phyloP scores from a whole-genome alignment of 176 grass and related monocot species.

The Hordeum vulgare region DNA sequence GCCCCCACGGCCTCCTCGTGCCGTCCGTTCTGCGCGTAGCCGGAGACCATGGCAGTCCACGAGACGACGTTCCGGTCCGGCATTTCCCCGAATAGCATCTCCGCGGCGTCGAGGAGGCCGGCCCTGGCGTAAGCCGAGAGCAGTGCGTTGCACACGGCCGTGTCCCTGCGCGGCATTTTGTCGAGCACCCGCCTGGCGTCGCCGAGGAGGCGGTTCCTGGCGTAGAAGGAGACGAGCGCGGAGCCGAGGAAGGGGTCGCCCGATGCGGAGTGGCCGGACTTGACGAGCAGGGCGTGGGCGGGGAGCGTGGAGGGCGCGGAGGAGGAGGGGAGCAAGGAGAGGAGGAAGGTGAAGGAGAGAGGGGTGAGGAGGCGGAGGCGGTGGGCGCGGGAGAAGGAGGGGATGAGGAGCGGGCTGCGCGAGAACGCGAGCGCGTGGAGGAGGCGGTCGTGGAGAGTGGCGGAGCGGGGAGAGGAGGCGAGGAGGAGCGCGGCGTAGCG shows the following conservation, averaged over 20 bases:
- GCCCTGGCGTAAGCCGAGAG: constrained; percentile 37
- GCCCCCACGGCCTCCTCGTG: constrained; percentile 36
- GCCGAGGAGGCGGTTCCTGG: too few species aligned
- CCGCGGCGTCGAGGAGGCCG: constrained; percentile 22
- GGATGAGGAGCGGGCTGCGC: constrained; percentile 29
- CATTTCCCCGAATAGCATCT: constrained; percentile 66
- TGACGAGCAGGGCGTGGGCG: too few species aligned
- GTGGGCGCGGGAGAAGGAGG: too few species aligned
- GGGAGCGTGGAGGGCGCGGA: too few species aligned
- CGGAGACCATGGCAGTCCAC: constrained; percentile 70
- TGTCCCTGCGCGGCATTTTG: constrained; percentile 24
- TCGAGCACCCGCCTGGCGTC: constrained; percentile 36
- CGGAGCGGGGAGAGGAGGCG: constrained; percentile 16
- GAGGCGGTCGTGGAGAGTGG: constrained; percentile 47
- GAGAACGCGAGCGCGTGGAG: constrained; percentile 32
- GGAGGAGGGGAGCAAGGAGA: too few species aligned
- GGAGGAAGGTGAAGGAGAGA: too few species aligned
- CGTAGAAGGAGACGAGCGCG: too few species aligned
- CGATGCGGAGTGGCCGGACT: too few species aligned
- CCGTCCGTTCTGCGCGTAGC: constrained; percentile 40
- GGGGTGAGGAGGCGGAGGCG: too few species aligned
- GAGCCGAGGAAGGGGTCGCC: too few species aligned
- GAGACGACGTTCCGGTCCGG: constrained; percentile 49
- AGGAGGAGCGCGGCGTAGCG: constrained; percentile 47
- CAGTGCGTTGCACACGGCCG: constrained; percentile 45